Conservation (phyloP, 805 yeast species). For the Ogataea nitratoaversa region DNA sequence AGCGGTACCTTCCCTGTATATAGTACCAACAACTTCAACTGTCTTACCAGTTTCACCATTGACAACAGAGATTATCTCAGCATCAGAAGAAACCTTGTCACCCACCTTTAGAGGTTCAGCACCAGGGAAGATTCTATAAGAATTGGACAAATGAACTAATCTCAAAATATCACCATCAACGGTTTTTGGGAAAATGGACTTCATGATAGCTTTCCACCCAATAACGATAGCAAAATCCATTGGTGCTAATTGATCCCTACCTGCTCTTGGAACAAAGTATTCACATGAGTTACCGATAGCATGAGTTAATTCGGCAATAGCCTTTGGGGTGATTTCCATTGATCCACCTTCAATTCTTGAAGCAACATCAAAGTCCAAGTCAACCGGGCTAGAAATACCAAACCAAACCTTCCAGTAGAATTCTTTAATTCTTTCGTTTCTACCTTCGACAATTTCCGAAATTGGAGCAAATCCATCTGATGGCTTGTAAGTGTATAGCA, state of each 20-base stretch:
- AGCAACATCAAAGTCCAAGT: constrained; percentile 68
- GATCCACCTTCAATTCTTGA: constrained; percentile 67
- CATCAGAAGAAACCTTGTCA: constrained; percentile 77
- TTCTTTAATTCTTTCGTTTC: constrained; percentile 89
- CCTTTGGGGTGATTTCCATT: constrained; percentile 65
- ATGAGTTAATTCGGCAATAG: constrained; percentile 88
- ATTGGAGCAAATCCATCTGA: constrained; percentile 95
- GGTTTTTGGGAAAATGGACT: constrained; percentile 93
- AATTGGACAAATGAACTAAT: constrained; percentile 91
- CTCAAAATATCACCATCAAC: constrained; percentile 95
- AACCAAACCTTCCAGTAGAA: constrained; percentile 99
- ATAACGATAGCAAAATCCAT: constrained; percentile 99
- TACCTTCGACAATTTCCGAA: constrained; percentile 80
- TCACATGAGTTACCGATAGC: constrained; percentile 97
- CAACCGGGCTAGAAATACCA: constrained; percentile 54
- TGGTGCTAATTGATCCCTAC: constrained; percentile 85
- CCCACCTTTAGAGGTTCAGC: constrained; percentile 86
- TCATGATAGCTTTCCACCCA: constrained; percentile 98
- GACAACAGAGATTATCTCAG: constrained; percentile 81
- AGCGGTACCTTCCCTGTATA: constrained; percentile 68
- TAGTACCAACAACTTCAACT: constrained; percentile 91
- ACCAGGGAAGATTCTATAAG: constrained; percentile 89
- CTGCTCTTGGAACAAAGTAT: constrained; percentile 86
- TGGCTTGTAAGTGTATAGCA: constrained; percentile 76
- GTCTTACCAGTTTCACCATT: constrained; percentile 92